Conservation (phyloP, 1,139 yeast genomes). For the Geotrichum aggregatum region DNA sequence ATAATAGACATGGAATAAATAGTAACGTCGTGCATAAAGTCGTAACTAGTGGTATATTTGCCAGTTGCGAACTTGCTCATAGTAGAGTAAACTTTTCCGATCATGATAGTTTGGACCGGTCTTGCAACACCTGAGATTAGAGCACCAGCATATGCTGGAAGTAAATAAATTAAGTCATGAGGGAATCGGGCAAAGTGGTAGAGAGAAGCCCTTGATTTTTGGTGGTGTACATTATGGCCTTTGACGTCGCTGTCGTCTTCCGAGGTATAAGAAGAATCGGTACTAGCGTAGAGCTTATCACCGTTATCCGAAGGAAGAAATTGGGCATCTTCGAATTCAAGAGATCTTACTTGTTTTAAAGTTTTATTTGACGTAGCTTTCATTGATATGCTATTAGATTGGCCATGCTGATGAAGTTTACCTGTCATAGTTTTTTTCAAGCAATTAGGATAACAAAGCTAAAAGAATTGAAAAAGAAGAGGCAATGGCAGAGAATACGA, state of each 20-base stretch:
- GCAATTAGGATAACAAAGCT: not conserved
- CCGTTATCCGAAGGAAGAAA: not conserved
- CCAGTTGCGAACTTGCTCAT: conserved; percentile 44
- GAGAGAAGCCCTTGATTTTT: conserved; percentile 12
- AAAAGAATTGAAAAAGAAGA: not conserved
- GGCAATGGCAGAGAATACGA: not conserved
- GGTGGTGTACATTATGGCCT: too few relatives aligned
- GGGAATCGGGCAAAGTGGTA: conserved; percentile 17
- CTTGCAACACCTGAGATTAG: conserved; percentile 50
- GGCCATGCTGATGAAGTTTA: not conserved
- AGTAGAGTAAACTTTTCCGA: conserved; percentile 59
- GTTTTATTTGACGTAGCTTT: not conserved
- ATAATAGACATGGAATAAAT: conserved; percentile 42
- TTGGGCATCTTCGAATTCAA: not conserved
- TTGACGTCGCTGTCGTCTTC: not conserved
- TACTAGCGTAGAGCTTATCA: too few relatives aligned
- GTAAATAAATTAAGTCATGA: conserved; percentile 32
- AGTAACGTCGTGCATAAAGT: conserved; percentile 45
- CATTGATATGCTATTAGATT: not conserved
- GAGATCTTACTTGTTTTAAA: not conserved
- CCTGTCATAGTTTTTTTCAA: not conserved
- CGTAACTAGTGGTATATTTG: conserved; percentile 25
- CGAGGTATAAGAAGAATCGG: too few relatives aligned
- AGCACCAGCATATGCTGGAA: conserved; percentile 33
- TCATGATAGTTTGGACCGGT: conserved; percentile 60